Evolutionary conservation across 2,329 filamentous ascomycete species (phyloP), one percentile per base, ranked within the genome.

Genomic region (Botryosphaeria dothidea): DNA sequence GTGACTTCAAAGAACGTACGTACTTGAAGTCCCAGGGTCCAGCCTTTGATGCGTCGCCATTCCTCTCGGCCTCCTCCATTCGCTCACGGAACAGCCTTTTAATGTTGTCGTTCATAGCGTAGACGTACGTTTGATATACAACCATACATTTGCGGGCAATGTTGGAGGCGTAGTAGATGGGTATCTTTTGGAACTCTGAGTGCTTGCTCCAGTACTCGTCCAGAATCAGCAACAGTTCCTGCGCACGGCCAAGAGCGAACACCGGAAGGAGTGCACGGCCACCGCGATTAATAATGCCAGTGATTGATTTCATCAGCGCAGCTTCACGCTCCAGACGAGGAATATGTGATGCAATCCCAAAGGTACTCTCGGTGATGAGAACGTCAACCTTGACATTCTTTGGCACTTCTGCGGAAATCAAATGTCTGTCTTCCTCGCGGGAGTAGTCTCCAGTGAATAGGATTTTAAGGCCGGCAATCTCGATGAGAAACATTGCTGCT

Each of bases 71-170:
- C 75, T 96, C 92, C 3, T 92, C 92, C 88, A 97, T 96, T 54
- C 92, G 88, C 77, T 96, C 93, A 62, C 91, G 86, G 79, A 97
- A 97, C n/a, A 97, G 86, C 11, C 92, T 88, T 77, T 97, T 97
- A 82, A 99, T 98, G 72, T 97, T 98, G 74, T 98, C 94, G 76
- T 99, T 99, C 95, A 99, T 99, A 64, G 93, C 93, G 56, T 93
- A 92, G 56, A 98, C 92, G 73, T 98, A 99, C 1, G 95, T 99
- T 77, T 98, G 95, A 75, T 99, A 99, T 3, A 98, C 93, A 31
- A 97, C 87, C 95, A 99, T 99, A 80, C 95, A 99, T 78, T 97
- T 95, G 68, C 94, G 85, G 0, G 95, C 95, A 46, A 98, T 86
- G 72, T 96, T 97, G 72, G 92, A 95, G 63, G 96, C 96, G 77